These are phyloP conservation scores for Penicillium sp. DNA, from an alignment of 2,329 filamentous ascomycete genomes.

Conservation along the genomic window DNA sequence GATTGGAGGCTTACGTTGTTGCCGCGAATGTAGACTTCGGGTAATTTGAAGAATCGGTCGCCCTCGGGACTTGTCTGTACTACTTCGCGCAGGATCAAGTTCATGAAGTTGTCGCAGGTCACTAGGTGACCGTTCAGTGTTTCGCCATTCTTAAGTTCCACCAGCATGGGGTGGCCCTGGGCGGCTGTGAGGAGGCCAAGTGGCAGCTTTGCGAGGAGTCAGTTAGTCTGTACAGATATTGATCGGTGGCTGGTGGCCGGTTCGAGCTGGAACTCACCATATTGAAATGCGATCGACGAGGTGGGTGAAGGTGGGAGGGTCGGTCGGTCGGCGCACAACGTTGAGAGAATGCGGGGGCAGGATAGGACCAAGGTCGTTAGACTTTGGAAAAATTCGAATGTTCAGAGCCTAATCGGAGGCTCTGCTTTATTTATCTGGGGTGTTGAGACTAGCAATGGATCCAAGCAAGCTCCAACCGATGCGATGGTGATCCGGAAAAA, in stretches of 20 bases:
- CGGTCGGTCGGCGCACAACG: conserved; percentile 3
- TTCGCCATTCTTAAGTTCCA: conserved; percentile 96
- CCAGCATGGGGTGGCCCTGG: conserved; percentile 96
- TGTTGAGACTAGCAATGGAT: conserved; percentile 14
- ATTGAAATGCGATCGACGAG: conserved; percentile 17
- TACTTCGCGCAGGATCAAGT: conserved; percentile 93
- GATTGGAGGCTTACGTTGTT: conserved; percentile 74
- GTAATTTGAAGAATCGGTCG: conserved; percentile 87
- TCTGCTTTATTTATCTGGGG: conserved; percentile 7
- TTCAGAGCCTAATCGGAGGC: conserved; percentile 1
- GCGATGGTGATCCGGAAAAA: conserved; percentile 28
- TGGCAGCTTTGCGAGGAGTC: conserved; percentile 52
- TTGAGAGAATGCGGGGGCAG: conserved; percentile 6
- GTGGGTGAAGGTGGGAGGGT: conserved; percentile 27
- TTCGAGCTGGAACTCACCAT: conserved; percentile 20
- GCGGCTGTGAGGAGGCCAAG: conserved; percentile 87
- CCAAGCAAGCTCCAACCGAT: conserved; percentile 25
- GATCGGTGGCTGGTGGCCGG: neutral
- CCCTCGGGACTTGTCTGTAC: conserved; percentile 95
- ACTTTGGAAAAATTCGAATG: neutral
- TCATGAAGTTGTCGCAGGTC: conserved; percentile 99
- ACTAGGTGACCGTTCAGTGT: conserved; percentile 95
- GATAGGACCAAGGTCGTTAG: neutral
- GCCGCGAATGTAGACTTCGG: conserved; percentile 93
- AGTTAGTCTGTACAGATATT: conserved; percentile 5